Conservation (phyloP, 441 rosid species). For the Gossypium aridum region DNA sequence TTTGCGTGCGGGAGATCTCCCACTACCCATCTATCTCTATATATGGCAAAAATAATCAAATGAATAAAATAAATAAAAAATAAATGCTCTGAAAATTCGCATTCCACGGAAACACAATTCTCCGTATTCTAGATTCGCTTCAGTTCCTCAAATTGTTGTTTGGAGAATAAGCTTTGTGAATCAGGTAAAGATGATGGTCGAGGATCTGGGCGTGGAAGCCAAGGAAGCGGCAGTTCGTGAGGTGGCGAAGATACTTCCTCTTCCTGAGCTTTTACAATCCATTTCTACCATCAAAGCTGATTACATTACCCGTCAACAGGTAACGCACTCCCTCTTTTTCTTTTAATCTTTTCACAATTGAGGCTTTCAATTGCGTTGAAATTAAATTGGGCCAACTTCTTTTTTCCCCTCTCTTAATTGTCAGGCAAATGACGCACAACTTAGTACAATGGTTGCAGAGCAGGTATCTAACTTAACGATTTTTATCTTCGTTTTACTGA, state of each 20-base stretch:
- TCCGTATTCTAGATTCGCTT: neutral
- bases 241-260: slow-evolving; percentile 88
- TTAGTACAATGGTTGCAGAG: slow-evolving; percentile 98
- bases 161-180: neutral
- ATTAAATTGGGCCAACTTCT: neutral
- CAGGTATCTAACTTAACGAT: slow-evolving; percentile 40
- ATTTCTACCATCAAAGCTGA: slow-evolving; percentile 85
- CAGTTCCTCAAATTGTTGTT: neutral
- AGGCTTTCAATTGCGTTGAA: neutral
- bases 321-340: slow-evolving; percentile 9
- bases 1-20: neutral
- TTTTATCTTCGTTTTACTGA: neutral
- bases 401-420: slow-evolving; percentile 10
- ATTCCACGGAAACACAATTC: neutral
- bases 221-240: slow-evolving; percentile 96
- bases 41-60: neutral
- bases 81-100: neutral
- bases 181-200: slow-evolving; percentile 55
- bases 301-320: slow-evolving; percentile 97
- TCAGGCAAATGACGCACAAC: slow-evolving; percentile 97
- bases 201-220: slow-evolving; percentile 97
- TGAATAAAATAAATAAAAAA: neutral
- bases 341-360: neutral
- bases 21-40: neutral
- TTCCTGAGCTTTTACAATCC: slow-evolving; percentile 81